Base-by-base conservation (phyloP, 2,329 filamentous ascomycete species). In the Tothia fuscella region DNA sequence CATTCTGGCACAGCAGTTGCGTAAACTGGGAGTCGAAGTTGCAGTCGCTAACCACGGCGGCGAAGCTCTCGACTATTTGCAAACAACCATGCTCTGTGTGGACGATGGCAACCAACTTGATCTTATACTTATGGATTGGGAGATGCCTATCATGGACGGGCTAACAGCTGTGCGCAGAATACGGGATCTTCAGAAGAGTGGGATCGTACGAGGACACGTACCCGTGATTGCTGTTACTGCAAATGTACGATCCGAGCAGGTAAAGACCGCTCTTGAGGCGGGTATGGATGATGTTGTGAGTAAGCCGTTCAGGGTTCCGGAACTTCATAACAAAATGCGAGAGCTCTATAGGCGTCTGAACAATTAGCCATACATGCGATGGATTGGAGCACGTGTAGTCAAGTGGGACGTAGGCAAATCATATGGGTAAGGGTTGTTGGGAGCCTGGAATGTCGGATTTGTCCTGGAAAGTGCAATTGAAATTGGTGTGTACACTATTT, bases 231-330 rank as follows among this genome's bases (percentile, higher is more conserved):
- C 41, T 12, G 25, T 43, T 12, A 41, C 14, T 28, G 41, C 41
- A 16, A 43, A 43, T 40, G 41, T 20, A 14, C 24, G 41, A 14
- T 6, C 6, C 5, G 41, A 43, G 35, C 41, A 43, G 37, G 13
- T 44, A 7, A 31, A 31, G 17, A 20, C 6, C 7, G 38, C 38
- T 3, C 17, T 13, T 4, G 38, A 42, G n/a, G 42, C 42, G 13
- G 42, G 42, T 4, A 42, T 45, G 38, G 42, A 45, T 32, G 42
- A 45, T 35, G 19, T 12, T 17, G 31, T 60, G 24, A 50, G 46
- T 7, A 61, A 60, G 45, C 58, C 58, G 13, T 61, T 60, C 38
- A 42, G 53, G 12, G 49, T 60, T 9, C 50, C 51, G 17, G 56
- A 60, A 22, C 42, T 60, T 9, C n/a, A n/a, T n/a, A n/a, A n/a